Evolutionary conservation across 2,329 filamentous ascomycete genomes (phyloP).

Genomic region (Epichloe scottii): DNA sequence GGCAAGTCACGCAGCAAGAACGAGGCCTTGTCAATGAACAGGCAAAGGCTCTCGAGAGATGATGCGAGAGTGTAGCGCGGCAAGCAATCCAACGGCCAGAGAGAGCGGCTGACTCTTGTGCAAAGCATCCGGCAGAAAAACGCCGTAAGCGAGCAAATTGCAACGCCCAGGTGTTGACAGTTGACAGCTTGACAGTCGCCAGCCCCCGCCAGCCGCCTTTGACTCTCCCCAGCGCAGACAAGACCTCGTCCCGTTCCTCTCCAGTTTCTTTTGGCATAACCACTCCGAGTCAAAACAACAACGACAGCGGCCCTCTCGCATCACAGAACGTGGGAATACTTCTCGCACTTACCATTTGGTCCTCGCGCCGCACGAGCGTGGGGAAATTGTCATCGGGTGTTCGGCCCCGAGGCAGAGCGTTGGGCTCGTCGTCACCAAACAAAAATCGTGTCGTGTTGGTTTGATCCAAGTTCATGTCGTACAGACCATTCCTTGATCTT

Average conservation of each 20-base stretch:
- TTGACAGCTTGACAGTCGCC: neutral
- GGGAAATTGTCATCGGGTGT: slow-evolving; percentile 77
- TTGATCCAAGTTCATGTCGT: slow-evolving; percentile 61
- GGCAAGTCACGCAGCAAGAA: neutral
- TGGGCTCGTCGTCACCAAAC: slow-evolving; percentile 63
- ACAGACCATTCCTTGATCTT: slow-evolving; percentile 51
- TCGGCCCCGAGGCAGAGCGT: slow-evolving; percentile 36
- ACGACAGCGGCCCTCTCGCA: neutral
- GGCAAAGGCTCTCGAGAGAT: neutral
- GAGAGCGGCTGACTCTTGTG: neutral
- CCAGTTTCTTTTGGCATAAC: neutral
- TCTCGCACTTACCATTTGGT: slow-evolving; percentile 37
- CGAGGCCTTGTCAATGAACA: neutral
- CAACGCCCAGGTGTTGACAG: slow-evolving; percentile 1
- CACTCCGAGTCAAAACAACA: neutral
- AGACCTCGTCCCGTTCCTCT: neutral
- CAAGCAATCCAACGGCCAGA: neutral
- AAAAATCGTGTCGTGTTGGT: slow-evolving; percentile 79
- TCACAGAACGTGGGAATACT: neutral
- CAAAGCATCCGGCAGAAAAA: neutral
- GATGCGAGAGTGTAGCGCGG: neutral
- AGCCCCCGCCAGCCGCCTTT: neutral
- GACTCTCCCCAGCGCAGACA: neutral
- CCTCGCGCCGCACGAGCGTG: slow-evolving; percentile 58
- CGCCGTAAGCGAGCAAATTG: neutral